phyloP scores from a whole-genome alignment of 1,139 yeast genomes.

The Yamadazyma mexicana region DNA sequence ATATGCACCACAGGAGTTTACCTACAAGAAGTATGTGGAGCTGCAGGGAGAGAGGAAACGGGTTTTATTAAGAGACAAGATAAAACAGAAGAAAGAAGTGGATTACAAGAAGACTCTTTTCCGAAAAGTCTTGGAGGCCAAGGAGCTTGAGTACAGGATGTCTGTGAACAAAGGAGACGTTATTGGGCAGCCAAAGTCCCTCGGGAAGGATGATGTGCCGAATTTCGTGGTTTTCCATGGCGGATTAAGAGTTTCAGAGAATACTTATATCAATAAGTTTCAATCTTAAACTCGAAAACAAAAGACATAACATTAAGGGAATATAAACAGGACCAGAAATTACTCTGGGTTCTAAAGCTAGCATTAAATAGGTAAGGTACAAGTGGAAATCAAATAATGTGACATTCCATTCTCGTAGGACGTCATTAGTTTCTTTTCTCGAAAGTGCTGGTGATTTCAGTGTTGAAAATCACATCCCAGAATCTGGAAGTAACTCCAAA shows the following conservation, averaged over 20 bases:
- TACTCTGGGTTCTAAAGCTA: too few species aligned
- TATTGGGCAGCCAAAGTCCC: slow-evolving; percentile 1
- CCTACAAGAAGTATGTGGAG: slow-evolving; percentile 5
- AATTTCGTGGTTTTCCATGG: slow-evolving; percentile 8
- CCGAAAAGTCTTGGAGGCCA: slow-evolving; percentile 1
- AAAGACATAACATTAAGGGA: too few species aligned
- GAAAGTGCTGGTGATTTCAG: slow-evolving; percentile 47
- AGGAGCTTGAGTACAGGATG: slow-evolving; percentile 1
- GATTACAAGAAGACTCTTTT: slow-evolving; percentile 9
- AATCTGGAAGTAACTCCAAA: slow-evolving; percentile 92
- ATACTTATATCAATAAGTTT: slow-evolving; percentile 8
- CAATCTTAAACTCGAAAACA: neutral
- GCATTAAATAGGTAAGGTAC: too few species aligned
- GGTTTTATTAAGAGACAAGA: neutral
- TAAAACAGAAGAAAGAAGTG: slow-evolving; percentile 4
- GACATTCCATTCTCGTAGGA: too few species aligned
- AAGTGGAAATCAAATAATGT: too few species aligned
- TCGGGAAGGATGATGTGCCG: slow-evolving; percentile 1
- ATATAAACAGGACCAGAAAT: neutral
- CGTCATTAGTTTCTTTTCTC: slow-evolving; percentile 28
- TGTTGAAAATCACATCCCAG: slow-evolving; percentile 92
- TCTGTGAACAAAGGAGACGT: slow-evolving; percentile 13
- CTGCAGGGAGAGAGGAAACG: neutral
- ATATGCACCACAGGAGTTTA: slow-evolving; percentile 7
- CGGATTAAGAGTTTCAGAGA: slow-evolving; percentile 12